These are phyloP conservation scores for Amphicarpaea edgeworthii DNA, from an alignment of 306 rosid genomes.

Conservation along the genomic window DNA sequence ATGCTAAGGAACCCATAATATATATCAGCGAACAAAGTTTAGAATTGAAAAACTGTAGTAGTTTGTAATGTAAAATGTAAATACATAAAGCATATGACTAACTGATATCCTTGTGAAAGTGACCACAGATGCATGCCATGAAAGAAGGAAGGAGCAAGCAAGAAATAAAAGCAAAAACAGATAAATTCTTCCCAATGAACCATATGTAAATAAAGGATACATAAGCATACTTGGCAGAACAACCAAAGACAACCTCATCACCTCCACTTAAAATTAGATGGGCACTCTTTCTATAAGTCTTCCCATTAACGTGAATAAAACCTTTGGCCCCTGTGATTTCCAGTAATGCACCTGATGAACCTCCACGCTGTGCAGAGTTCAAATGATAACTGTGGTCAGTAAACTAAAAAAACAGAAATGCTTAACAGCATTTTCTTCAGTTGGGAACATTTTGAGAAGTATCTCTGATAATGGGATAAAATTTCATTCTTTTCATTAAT, in stretches of 20 bases:
- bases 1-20: conserved; percentile 54
- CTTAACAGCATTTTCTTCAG: conserved; percentile 27
- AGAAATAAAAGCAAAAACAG: not conserved
- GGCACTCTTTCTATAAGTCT: conserved; percentile 57
- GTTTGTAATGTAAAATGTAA: conserved; percentile 12
- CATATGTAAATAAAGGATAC: conserved; percentile 69
- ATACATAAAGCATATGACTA: conserved; percentile 6
- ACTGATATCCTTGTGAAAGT: conserved; percentile 5
- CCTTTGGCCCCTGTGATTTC: conserved; percentile 86
- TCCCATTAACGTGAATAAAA: conserved; percentile 79
- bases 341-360: conserved; percentile 74
- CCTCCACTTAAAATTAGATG: conserved; percentile 72
- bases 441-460: not conserved
- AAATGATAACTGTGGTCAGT: conserved; percentile 48
- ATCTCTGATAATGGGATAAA: conserved; percentile 17
- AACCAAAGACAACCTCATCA: conserved; percentile 83
- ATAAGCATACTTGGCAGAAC: conserved; percentile 79
- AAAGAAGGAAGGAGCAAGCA: not conserved
- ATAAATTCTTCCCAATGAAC: conserved; percentile 27
- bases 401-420: conserved; percentile 10
- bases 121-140: not conserved
- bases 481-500: not conserved
- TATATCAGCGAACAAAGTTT: conserved; percentile 28
- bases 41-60: conserved; percentile 15
- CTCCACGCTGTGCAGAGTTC: conserved; percentile 64